Percentiles rank a stretch among this genome's conserved stretches.
Evolutionary conservation across 2,329 filamentous ascomycete species (phyloP).

Genomic region (Aspergillus sp.): DNA sequence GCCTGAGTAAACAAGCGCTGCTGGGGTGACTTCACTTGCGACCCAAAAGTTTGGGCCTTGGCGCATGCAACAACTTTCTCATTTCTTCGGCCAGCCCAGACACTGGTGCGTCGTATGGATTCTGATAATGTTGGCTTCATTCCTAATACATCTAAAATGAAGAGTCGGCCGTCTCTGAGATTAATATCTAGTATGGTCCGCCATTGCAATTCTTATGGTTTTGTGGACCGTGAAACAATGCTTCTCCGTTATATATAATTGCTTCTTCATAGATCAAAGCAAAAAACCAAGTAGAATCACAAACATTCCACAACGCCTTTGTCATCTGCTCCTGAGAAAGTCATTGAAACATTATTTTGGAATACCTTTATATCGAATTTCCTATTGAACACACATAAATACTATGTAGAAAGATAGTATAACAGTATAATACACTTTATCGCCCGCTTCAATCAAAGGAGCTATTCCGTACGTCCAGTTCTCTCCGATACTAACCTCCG

Average conservation of each 20-base stretch:
- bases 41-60: conserved; percentile 22
- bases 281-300: too few relatives aligned
- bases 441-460: neutral
- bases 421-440: conserved; percentile 12
- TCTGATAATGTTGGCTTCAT: neutral
- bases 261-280: neutral
- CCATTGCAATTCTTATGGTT: neutral
- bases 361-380: neutral
- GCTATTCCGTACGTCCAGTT: neutral
- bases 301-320: neutral
- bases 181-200: neutral
- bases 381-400: neutral
- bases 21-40: conserved; percentile 31
- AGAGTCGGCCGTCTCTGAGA: neutral
- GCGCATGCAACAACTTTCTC: conserved; percentile 4
- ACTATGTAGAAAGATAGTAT: neutral
- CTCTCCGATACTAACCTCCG: conserved; percentile 36
- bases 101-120: neutral
- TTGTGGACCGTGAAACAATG: neutral
- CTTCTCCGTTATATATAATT: neutral
- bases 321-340: neutral
- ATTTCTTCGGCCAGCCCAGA: conserved; percentile 1
- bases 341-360: neutral
- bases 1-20: conserved; percentile 27
- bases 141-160: neutral